Conservation (phyloP, 257 asterid genomes). For the Gardenia jasminoides region DNA sequence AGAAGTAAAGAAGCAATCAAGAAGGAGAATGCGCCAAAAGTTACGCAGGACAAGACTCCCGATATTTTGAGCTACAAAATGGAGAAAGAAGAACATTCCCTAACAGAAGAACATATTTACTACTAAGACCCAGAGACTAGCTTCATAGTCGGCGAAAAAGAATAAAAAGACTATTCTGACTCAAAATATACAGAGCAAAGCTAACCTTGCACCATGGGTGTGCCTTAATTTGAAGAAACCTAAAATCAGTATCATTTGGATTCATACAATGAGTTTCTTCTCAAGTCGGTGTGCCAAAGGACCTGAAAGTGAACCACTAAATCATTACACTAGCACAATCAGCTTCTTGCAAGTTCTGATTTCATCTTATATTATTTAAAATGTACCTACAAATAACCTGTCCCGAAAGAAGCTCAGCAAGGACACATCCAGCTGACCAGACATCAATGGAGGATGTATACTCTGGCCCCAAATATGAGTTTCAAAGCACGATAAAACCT, state of each 20-base stretch:
- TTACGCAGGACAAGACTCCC: neutral
- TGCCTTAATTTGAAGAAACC: constrained; percentile 92
- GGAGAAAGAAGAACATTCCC: neutral
- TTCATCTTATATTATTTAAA: constrained; percentile 7
- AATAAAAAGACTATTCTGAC: neutral
- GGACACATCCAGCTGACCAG: constrained; percentile 98
- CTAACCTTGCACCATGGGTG: constrained; percentile 98
- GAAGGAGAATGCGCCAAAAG: neutral
- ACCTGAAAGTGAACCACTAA: constrained; percentile 51
- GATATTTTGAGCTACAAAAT: neutral
- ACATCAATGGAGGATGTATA: constrained; percentile 88
- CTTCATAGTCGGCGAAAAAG: neutral
- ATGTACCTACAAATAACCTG: constrained; percentile 72
- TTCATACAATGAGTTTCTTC: constrained; percentile 97
- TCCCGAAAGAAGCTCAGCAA: constrained; percentile 92
- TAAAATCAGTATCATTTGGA: constrained; percentile 81
- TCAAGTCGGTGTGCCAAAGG: constrained; percentile 93
- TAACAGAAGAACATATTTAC: neutral
- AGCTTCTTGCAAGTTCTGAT: constrained; percentile 9
- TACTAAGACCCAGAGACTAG: neutral
- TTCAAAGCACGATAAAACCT: constrained; percentile 97
- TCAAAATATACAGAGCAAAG: neutral
- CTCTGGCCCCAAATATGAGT: constrained; percentile 91
- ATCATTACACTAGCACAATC: constrained; percentile 4
- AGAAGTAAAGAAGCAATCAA: neutral